Evolutionary conservation across 2,329 filamentous ascomycete genomes (phyloP).

Genomic region (Aspergillus quadricinctus): DNA sequence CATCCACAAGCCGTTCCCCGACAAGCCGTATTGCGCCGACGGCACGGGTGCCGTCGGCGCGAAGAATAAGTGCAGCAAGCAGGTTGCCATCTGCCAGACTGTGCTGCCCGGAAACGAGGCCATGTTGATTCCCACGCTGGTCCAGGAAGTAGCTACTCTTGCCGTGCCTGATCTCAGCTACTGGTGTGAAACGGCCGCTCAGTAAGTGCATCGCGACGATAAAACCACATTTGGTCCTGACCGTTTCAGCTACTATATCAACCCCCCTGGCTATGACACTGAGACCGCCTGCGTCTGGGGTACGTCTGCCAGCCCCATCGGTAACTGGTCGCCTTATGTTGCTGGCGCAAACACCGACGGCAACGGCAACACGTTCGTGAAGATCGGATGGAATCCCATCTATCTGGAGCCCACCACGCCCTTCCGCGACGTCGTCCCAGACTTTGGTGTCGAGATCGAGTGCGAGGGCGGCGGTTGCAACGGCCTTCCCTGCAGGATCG

Average conservation of each 20-base stretch:
- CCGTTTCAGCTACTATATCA: constrained; percentile 65
- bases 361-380: constrained; percentile 65
- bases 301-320: constrained; percentile 55
- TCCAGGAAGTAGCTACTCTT: constrained; percentile 54
- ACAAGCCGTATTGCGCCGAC: constrained; percentile 64
- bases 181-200: constrained; percentile 68
- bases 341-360: constrained; percentile 67
- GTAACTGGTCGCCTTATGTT: constrained; percentile 76
- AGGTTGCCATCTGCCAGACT: constrained; percentile 73
- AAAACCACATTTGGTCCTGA: constrained; percentile 1
- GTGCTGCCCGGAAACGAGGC: constrained; percentile 74
- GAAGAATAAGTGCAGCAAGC: constrained; percentile 59
- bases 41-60: constrained; percentile 63
- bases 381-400: constrained; percentile 74
- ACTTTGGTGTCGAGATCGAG: constrained; percentile 65
- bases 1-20: constrained; percentile 64
- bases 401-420: constrained; percentile 53
- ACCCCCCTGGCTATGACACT: constrained; percentile 61
- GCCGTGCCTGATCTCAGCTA: constrained; percentile 68
- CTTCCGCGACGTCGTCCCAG: constrained; percentile 56
- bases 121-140: constrained; percentile 75
- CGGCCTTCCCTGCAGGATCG: constrained; percentile 69
- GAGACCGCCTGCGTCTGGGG: constrained; percentile 70
- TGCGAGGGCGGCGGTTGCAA: constrained; percentile 64
- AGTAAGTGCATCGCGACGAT: constrained; percentile 49